A percentile compares a stretch with the other conserved stretches of the same genome.
Evolutionary conservation across 176 grass and related monocot species (phyloP).

Genomic region (Coix lacrymajobi): DNA sequence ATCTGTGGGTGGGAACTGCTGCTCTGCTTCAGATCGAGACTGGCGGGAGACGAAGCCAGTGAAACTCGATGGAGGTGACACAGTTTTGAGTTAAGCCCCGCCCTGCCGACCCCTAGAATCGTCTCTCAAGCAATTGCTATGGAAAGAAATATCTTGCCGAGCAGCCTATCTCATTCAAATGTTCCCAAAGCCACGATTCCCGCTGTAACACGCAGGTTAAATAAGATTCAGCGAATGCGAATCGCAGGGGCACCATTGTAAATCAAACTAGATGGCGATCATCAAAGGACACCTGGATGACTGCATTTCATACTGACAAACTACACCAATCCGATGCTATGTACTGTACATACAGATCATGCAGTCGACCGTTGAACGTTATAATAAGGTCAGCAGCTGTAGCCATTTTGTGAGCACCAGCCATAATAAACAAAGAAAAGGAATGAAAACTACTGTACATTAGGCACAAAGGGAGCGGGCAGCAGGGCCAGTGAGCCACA

Average conservation of each 20-base stretch:
- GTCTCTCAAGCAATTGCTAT: neutral
- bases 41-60: too few relatives aligned
- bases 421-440: neutral
- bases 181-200: neutral
- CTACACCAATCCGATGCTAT: neutral
- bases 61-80: too few relatives aligned
- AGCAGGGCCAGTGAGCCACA: neutral
- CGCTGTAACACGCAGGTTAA: neutral
- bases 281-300: neutral
- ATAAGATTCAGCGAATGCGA: neutral
- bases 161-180: neutral
- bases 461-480: neutral
- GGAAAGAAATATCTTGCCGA: neutral
- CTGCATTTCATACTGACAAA: neutral
- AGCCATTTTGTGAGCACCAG: neutral
- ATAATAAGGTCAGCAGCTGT: constrained; percentile 3
- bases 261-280: neutral
- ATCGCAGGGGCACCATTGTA: neutral
- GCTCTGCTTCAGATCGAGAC: too few relatives aligned
- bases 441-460: constrained; percentile 7
- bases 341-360: constrained; percentile 10
- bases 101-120: too few relatives aligned
- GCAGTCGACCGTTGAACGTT: neutral
- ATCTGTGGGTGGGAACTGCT: too few relatives aligned
- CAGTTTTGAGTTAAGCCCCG: too few relatives aligned